Base-by-base conservation (phyloP, 495 filamentous ascomycete genomes). In the Annulohypoxylon maeteangense region DNA sequence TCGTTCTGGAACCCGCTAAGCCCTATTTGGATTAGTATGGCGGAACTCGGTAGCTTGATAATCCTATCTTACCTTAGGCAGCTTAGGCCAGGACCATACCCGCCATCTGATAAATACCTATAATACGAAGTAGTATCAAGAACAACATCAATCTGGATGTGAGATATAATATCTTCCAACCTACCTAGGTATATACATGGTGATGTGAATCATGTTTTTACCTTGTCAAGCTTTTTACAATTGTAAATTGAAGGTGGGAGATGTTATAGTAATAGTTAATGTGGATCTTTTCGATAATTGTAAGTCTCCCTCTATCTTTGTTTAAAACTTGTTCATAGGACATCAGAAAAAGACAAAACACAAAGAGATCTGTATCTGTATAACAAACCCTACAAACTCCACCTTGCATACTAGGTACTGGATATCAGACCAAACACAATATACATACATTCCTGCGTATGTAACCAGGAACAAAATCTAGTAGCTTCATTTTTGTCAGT, bases 31-130 rank as follows among this genome's bases (percentile, higher is more conserved):
- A 18, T 42, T 71, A 62, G 62, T 2, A 8, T 6, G 38, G 27
- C 57, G 56, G 62, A 57, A 48, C 29, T 45, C 61, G 55, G 68
- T 48, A 60, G 54, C 61, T 59, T 16, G 27, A 70, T 70, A 59
- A 38, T 70, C 59, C 67, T 69, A 64, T 69, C 66, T 23, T 53
- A 27, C 14, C 10, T 36, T 45, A 25, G 25, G 40, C 27, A 29
- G 27, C 12, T 7, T n/a, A n/a, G n/a, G n/a, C n/a, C n/a, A 44
- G 40, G 40, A 18, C 40, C 40, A 44, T 44, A 16, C 6, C 27
- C 27, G 27, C 27, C 40, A 18, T 18, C 16, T 20, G 40, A 18
- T 44, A 18, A 44, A 16, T 40, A 0, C 11, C 4, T n/a, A 14
- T 14, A n/a, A 4, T 12, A 3, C 36, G n/a, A n/a, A n/a, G n/a